Conservation (phyloP, 208 protist genomes). For the Leishmania major region DNA sequence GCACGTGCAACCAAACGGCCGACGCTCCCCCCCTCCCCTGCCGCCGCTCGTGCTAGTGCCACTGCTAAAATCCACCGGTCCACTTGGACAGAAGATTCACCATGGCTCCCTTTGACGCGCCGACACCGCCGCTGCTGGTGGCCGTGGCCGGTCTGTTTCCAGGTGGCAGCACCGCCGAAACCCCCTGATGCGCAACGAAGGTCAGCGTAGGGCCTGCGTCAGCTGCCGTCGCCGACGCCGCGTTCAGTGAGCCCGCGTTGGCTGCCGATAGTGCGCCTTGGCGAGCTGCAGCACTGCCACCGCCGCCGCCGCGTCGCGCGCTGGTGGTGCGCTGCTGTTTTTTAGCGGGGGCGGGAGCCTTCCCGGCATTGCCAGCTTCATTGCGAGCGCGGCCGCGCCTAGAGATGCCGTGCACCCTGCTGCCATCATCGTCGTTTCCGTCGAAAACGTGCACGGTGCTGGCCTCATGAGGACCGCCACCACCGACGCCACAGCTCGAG, state of each 20-base stretch:
- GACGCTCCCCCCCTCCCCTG: too few species aligned
- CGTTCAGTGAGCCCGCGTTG: neutral
- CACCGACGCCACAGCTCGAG: neutral
- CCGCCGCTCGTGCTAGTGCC: neutral
- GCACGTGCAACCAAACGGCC: neutral
- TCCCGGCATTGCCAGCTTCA: neutral
- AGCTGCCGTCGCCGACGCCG: neutral
- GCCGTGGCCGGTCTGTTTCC: neutral
- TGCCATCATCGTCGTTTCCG: neutral
- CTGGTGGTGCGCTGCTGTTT: conserved; percentile 21
- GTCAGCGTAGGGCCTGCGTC: conserved; percentile 21
- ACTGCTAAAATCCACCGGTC: conserved; percentile 16
- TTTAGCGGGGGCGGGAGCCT: neutral
- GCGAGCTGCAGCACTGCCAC: neutral
- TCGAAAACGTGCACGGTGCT: neutral
- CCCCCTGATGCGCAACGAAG: conserved; percentile 16
- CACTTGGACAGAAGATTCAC: conserved; percentile 46
- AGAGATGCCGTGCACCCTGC: neutral
- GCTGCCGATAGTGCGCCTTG: neutral
- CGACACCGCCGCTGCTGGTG: neutral
- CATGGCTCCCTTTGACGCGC: conserved; percentile 13
- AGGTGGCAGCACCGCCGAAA: neutral
- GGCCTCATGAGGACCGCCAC: neutral
- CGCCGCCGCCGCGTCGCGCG: conserved; percentile 2
- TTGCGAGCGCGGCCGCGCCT: neutral